These are phyloP conservation scores for Geranium brycei DNA, from an alignment of 345 rosid species.

Conservation along the genomic window DNA sequence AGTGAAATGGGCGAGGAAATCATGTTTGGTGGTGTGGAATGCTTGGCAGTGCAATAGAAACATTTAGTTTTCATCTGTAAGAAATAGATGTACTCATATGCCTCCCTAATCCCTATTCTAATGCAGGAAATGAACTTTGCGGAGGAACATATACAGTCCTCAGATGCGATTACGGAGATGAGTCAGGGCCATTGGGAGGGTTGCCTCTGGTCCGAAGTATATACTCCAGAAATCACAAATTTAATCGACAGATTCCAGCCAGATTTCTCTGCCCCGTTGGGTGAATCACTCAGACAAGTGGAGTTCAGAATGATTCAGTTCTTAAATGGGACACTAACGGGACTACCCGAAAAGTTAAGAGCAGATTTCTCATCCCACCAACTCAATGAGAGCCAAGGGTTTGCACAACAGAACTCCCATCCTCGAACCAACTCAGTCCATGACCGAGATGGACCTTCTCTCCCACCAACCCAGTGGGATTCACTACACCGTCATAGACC, in stretches of 20 bases:
- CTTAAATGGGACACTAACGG: conserved; percentile 46
- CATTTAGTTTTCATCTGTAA: too few relatives aligned
- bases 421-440: conserved; percentile 18
- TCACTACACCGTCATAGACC: conserved; percentile 53
- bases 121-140: conserved; percentile 72
- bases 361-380: conserved; percentile 34
- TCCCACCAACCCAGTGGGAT: conserved; percentile 45
- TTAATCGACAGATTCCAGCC: conserved; percentile 68
- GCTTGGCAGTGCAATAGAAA: background rate
- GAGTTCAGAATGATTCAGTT: conserved; percentile 86
- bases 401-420: conserved; percentile 20
- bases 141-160: conserved; percentile 52
- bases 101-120: conserved; percentile 7
- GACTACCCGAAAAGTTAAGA: conserved; percentile 54
- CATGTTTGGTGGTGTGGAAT: background rate
- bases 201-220: conserved; percentile 44
- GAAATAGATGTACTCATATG: background rate
- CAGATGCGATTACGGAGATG: conserved; percentile 64
- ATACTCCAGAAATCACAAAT: conserved; percentile 44
- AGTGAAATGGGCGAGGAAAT: background rate
- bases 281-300: conserved; percentile 88
- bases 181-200: conserved; percentile 87
- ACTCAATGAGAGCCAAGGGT: conserved; percentile 35
- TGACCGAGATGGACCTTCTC: conserved; percentile 41
- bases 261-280: conserved; percentile 77